Evolutionary conservation across 2,329 filamentous ascomycete genomes (phyloP), one percentile per base, ranked within the genome.

Genomic region (Beauveria rudraprayagi): DNA sequence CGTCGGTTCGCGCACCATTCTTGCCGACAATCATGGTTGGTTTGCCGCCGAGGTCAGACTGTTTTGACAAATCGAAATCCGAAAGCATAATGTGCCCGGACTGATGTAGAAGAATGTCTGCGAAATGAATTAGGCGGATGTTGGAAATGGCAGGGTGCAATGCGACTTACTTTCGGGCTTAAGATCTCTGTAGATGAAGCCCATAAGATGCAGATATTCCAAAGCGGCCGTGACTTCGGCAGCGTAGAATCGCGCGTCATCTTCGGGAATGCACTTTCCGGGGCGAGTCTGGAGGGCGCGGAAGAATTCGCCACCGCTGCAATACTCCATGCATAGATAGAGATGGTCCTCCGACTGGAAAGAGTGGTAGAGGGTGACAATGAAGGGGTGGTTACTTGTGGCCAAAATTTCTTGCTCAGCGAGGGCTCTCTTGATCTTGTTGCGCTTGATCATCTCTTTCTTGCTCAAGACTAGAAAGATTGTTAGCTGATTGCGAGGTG

Each of bases 31-130:
- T 97, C 93, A 99, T 97, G 26, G 92, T 97, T 54, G 94, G 94
- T 71, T 93, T 93, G 77, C 94, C 94, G 70, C 92, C 94, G 17
- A 91, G 88, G 66, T 95, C 94, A 7, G 94, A 99, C 76, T 99
- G 94, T 76, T 99, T 99, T 10, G 92, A 97, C 64, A 99, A 78
- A 75, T 99, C 94, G 75, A 99, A 99, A 77, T 99, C 94, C 63
- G 94, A 97, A 73, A 99, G 83, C 94, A 99, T 99, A 69, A 99
- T 99, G 75, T 99, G 94, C 17, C 94, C 94, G n/a, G 94, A 97
- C 75, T 99, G 94, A 73, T 99, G 94, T 24, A 99, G 85, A 16
- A 99, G 82, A 66, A 99, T 99, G 69, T 99, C 92, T 97, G 19
- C 2, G 22, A 28, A 7, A 8, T 37, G 9, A 3, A 67, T 50